phyloP scores from a whole-genome alignment of 2,329 filamentous ascomycete genomes.

The Colletotrichum cordylinicola region DNA sequence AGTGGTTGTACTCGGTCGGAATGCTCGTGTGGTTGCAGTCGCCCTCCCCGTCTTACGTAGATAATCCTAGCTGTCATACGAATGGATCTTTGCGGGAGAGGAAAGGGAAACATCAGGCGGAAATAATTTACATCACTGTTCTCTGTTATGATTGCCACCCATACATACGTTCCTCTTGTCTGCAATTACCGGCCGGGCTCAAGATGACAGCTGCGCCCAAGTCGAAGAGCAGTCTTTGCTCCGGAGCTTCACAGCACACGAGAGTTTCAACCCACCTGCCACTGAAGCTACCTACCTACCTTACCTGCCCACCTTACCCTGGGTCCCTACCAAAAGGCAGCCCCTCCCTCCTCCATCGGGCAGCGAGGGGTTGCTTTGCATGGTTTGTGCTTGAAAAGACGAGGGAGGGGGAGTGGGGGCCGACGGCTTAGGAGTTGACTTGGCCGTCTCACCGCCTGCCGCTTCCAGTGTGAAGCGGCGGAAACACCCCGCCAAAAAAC shows the following conservation, averaged over 20 bases:
- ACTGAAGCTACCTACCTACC: not conserved
- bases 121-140: not conserved
- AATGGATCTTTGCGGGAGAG: not conserved
- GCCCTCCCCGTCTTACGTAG: not conserved
- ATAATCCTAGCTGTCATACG: not conserved
- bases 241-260: not conserved
- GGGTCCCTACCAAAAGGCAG: not conserved
- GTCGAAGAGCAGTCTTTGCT: not conserved
- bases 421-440: not conserved
- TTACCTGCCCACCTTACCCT: not conserved
- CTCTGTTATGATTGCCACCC: not conserved
- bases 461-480: not conserved
- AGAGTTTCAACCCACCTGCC: not conserved
- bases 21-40: constrained; percentile 3
- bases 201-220: not conserved
- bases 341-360: not conserved
- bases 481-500: constrained; percentile 13
- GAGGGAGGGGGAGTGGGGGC: not conserved
- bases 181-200: not conserved
- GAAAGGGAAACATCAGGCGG: not conserved
- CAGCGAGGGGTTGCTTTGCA: not conserved
- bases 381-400: not conserved
- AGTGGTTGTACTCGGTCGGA: not conserved
- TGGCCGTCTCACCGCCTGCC: not conserved
- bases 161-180: not conserved